Percentiles rank a stretch among this genome's conserved stretches.
Conservation (phyloP, 208 protist genomes). For the Plasmodiophora brassicae region DNA sequence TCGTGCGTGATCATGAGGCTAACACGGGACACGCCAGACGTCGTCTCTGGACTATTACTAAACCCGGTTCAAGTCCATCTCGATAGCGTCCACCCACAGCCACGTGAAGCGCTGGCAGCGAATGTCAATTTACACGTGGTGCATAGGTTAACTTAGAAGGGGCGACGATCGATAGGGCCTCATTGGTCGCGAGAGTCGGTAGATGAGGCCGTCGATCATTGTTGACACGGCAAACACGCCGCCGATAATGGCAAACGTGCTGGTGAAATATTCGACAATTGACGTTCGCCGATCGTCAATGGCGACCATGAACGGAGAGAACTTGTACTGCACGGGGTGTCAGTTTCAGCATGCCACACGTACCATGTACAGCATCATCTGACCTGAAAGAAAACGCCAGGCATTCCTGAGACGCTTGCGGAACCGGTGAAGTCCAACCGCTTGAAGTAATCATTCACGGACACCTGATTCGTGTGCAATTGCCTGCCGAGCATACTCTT, state of each 20-base stretch:
- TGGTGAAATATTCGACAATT: background rate
- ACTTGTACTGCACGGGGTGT: background rate
- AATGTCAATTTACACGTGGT: too few species aligned
- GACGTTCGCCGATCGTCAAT: slow-evolving; percentile 20
- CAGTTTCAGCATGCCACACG: background rate
- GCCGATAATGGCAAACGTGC: background rate
- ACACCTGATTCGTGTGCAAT: background rate
- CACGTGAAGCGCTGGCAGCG: too few species aligned
- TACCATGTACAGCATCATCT: background rate
- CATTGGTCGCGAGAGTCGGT: too few species aligned
- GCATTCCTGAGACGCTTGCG: background rate
- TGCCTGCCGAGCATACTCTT: background rate
- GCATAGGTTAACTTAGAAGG: too few species aligned
- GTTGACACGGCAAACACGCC: background rate
- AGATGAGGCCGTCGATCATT: background rate
- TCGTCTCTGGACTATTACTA: too few species aligned
- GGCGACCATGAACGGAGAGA: background rate
- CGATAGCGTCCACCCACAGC: too few species aligned
- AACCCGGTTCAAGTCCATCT: too few species aligned
- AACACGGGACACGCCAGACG: too few species aligned
- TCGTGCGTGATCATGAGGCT: too few species aligned
- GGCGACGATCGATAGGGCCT: too few species aligned
- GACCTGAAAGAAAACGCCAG: slow-evolving; percentile 22
- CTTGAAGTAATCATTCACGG: background rate
- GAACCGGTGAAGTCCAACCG: background rate